Evolutionary conservation across 1,284 basidiomycete species (phyloP), one percentile per base, ranked within the genome.

Genomic region (Filobasidium uniguttulatum): DNA sequence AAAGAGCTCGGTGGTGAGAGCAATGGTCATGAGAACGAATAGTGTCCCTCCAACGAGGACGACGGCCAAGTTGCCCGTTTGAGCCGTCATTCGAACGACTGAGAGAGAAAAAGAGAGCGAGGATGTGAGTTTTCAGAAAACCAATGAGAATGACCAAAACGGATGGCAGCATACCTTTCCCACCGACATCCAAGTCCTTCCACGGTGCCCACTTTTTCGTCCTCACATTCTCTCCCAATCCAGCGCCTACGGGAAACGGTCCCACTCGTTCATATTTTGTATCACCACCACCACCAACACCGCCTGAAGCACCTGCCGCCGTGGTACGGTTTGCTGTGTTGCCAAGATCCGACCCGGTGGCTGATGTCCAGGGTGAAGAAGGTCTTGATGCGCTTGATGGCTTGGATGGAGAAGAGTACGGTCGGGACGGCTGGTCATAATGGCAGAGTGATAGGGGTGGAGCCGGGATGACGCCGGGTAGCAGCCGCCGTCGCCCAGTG

Each of bases 1-100:
- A 67, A 93, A 91, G 5, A 94, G 74, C 67, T 93, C 88, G 20
- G 85, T 84, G 10, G 82, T 82, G 30, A 91, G 75, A 10, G 85
- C 82, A 59, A 91, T 88, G n/a, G 83, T 72, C 31, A 91, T 75
- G 43, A 91, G 73, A 8, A 80, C 79, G 37, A 85, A 86, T 29
- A 86, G 74, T 28, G 80, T 83, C 20, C 84, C 87, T 29, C 87
- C 87, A 40, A 88, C 68, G 5, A 90, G 60, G 56, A 94, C 88
- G 46, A 52, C 83, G 6, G 79, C 75, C 14, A 91, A 65, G 60
- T 89, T 91, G 6, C 84, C 79, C 30, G 84, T 85, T 57, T 81
- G 78, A 46, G 79, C 81, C 0, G 85, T 83, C 33, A 84, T 81
- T 28, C 87, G 78, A 37, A 78, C 72, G n/a, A 85, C 86, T 87